Base-by-base conservation (phyloP, 176 grass and related monocot species). In the Aegilops sharonensis region DNA sequence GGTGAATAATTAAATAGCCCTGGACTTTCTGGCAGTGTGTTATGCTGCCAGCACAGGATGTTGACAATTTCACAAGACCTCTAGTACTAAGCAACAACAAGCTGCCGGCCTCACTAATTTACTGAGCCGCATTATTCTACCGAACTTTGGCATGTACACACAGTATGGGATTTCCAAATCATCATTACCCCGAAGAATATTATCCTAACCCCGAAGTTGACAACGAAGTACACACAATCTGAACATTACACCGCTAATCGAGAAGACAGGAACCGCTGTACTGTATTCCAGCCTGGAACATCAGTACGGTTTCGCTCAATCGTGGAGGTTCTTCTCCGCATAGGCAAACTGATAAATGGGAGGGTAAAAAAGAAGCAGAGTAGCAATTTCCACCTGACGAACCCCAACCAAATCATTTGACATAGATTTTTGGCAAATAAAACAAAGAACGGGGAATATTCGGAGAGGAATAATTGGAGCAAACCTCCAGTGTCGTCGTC, bases 71-170 rank as follows among this genome's bases (percentile, higher is more conserved):
- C 77, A 66, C 71, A 65, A 62, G 80, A 64, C 6, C 36, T 35
- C 47, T 60, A 59, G 84, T 60, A 85, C 68, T 83, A 29, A 10
- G 23, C 4, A 61, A 70, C 48, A 87, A 63, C 68, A 75, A 69
- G 81, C 52, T 73, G 77, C 77, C 23, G 64, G 85, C 48, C 48
- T 75, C 59, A 52, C 60, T 80, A 75, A 84, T 84, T 75, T 84
- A 91, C 9, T 48, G 45, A 29, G 13, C 45, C 13, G 4, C 4
- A 20, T 67, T 80, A 69, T 84, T 84, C 64, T 48, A 80, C 76
- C 47, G 39, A 77, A 47, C 54, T 62, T 56, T 69, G 25, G n/a
- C 40, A 29, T 84, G 61, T 47, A 82, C 85, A 69, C 34, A 77
- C 75, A 70, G 62, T 50, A 62, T 68, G 67, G 89, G 64, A 62